phyloP scores from a whole-genome alignment of 2,329 filamentous ascomycete species.

The Hypoxylon sp. region DNA sequence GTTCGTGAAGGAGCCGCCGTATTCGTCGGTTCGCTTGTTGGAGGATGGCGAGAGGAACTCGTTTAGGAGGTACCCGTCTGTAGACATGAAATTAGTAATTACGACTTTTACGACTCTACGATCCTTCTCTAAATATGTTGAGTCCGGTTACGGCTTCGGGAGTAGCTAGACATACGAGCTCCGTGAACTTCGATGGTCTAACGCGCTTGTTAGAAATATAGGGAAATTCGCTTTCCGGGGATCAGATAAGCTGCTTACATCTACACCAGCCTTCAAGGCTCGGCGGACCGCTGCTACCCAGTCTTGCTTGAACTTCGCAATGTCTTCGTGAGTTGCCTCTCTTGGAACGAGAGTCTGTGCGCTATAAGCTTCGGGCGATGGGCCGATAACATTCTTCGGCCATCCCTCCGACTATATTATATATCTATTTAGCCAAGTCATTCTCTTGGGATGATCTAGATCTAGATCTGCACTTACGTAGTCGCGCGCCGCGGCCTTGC shows the following conservation, averaged over 20 bases:
- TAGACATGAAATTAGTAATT: constrained; percentile 33
- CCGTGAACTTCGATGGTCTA: constrained; percentile 57
- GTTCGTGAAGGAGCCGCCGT: constrained; percentile 63
- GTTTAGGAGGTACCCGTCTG: constrained; percentile 64
- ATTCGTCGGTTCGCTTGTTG: constrained; percentile 64
- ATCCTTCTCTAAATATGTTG: neutral
- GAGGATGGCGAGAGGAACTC: constrained; percentile 61
- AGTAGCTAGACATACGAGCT: constrained; percentile 23
- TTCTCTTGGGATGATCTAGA: neutral
- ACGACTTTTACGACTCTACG: neutral
- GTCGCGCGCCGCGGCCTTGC: constrained; percentile 44
- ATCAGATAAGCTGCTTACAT: constrained; percentile 44
- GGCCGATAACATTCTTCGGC: constrained; percentile 51
- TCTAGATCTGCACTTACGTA: constrained; percentile 20
- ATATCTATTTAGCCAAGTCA: neutral
- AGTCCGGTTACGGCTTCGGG: neutral
- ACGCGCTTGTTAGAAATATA: constrained; percentile 50
- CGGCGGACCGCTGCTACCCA: constrained; percentile 54
- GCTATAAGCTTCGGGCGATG: constrained; percentile 50
- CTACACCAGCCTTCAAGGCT: constrained; percentile 54
- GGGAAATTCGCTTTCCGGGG: too few relatives aligned
- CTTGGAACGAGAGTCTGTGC: constrained; percentile 46
- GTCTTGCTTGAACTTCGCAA: constrained; percentile 54
- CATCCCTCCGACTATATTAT: constrained; percentile 50
- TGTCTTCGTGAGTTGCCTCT: constrained; percentile 54